phyloP scores from a whole-genome alignment of 352 stramenopile genomes.

The Pythium dissotocum region DNA sequence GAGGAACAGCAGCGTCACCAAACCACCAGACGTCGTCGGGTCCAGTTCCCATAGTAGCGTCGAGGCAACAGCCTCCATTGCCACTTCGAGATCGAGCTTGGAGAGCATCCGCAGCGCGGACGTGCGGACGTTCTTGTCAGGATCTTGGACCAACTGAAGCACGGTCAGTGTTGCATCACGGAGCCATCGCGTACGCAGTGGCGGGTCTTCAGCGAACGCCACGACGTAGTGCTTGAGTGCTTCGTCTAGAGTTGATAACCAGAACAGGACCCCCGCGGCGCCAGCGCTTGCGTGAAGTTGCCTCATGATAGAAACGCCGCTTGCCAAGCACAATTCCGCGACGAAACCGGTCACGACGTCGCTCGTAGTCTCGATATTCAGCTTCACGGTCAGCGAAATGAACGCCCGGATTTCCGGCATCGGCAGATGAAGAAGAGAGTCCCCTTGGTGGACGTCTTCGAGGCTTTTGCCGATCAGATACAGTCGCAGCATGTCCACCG shows the following conservation, averaged over 20 bases:
- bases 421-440: slow-evolving; percentile 7
- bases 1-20: slow-evolving; percentile 16
- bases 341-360: background rate
- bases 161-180: slow-evolving; percentile 9
- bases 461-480: background rate
- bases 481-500: background rate
- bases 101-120: slow-evolving; percentile 6
- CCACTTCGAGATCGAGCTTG: slow-evolving; percentile 12
- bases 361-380: background rate
- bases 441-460: background rate
- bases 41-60: slow-evolving; percentile 4
- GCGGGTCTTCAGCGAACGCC: background rate
- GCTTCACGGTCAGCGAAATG: slow-evolving; percentile 10
- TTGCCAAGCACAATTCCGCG: slow-evolving; percentile 6
- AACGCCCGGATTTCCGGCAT: slow-evolving; percentile 7
- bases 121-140: slow-evolving; percentile 2
- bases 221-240: background rate
- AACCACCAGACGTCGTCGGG: background rate
- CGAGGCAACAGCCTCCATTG: slow-evolving; percentile 15
- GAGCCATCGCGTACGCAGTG: slow-evolving; percentile 15
- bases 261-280: background rate
- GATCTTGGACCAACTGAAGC: background rate
- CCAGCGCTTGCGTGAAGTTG: background rate
- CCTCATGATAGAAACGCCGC: background rate
- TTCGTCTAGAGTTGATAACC: background rate